Percentiles rank a stretch among this genome's conserved stretches.
Evolutionary conservation across 768 basidiomycete species (phyloP).

Genomic region (Basidioascus undulatus): DNA sequence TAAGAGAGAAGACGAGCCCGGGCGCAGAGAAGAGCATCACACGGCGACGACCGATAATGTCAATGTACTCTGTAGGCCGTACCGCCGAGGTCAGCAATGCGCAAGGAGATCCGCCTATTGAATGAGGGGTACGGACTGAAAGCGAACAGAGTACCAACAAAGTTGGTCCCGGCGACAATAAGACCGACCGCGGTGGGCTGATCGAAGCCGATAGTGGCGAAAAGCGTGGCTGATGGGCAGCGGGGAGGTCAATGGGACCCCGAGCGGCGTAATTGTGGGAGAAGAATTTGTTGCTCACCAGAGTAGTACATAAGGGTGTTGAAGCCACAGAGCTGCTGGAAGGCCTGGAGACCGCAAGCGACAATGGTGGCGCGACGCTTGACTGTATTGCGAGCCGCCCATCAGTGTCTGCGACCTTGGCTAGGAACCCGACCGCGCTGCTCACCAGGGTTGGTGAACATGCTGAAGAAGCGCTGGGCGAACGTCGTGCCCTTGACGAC

Average conservation of each 20-base stretch:
- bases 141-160: constrained; percentile 48
- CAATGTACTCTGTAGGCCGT: no score
- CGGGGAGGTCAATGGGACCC: neutral
- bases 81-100: no score
- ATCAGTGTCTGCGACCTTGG: constrained; percentile 9
- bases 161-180: constrained; percentile 54
- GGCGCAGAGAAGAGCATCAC: constrained; percentile 50
- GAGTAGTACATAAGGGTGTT: constrained; percentile 33
- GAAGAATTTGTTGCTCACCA: neutral
- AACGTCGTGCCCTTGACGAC: constrained; percentile 38
- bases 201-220: constrained; percentile 55
- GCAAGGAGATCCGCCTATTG: no score
- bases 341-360: constrained; percentile 55
- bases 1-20: constrained; percentile 43
- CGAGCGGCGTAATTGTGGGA: no score
- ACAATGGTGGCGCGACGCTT: constrained; percentile 25
- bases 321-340: constrained; percentile 65
- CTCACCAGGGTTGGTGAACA: constrained; percentile 33
- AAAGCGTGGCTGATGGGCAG: constrained; percentile 45
- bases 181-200: constrained; percentile 61
- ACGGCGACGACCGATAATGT: constrained; percentile 39
- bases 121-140: no score
- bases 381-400: no score
- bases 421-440: constrained; percentile 34
- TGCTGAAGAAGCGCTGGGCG: constrained; percentile 29